Base-by-base conservation (phyloP, 768 basidiomycete species). In the Suillus alpinus region DNA sequence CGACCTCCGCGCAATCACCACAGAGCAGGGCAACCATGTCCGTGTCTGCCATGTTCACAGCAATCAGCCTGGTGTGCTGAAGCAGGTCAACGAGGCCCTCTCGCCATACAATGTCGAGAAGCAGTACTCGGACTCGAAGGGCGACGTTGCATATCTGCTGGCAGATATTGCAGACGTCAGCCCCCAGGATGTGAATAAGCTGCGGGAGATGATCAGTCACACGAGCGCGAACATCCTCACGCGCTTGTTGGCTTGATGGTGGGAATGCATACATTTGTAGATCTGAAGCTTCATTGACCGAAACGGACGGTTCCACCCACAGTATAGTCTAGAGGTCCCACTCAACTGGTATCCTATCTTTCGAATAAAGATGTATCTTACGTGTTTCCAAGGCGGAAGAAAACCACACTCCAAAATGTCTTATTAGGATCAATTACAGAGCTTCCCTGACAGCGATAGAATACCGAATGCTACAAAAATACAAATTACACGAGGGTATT, bases 41-140 rank as follows among this genome's bases (percentile, higher is more conserved):
- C 91, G 97, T 63, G 81, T 99, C 37, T 98, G 97, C 77, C 87
- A 98, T 75, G 91, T 97, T 53, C 97, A 99, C 83, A 87, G 81
- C 75, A 99, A 99, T 78, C 86, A 91, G 75, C 94, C 94, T 56
- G 95, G 94, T 81, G 97, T 98, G 52, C 88, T 99, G 70, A 88
- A 86, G 69, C 86, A 88, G 70, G 92, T 99, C 81, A 99, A 99
- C 83, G 91, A 95, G 66, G 89, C 91, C 34, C 79, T 99, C 44
- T 91, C 91, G 53, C 89, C 93, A 41, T 94, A 95, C 83, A 98
- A 99, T 76, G 95, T 99, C 72, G 95, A 96, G 78, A 98, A 98
- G 80, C 97, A 98, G 77, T 98, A 89, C 76, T 95, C 96, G n/a
- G 97, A 99, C 71, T 94, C 93, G 50, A 94, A 94, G 78, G 91